Conservation (phyloP, 2,329 filamentous ascomycete genomes). For the Microdochium paspali region DNA sequence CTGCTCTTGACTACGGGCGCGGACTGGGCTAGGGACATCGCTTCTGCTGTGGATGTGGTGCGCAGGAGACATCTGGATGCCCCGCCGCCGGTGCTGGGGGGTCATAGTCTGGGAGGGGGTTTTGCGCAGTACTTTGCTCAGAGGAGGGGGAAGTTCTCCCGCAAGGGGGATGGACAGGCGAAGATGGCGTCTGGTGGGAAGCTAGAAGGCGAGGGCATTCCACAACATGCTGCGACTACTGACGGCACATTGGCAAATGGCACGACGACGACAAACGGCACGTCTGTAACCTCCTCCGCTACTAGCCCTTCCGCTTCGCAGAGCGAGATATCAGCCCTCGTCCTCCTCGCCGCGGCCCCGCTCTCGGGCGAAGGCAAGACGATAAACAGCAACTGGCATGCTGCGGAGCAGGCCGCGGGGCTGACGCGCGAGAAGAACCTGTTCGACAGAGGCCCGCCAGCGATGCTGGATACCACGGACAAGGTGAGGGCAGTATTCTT, state of each 20-base stretch:
- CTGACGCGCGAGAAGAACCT: constrained; percentile 1
- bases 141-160: neutral
- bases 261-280: neutral
- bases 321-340: constrained; percentile 2
- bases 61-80: neutral
- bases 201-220: too few species aligned
- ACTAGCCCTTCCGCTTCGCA: too few species aligned
- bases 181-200: too few species aligned
- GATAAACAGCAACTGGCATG: constrained; percentile 3
- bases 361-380: constrained; percentile 2
- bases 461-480: neutral
- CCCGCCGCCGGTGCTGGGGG: constrained; percentile 3
- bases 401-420: constrained; percentile 1
- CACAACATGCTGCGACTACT: too few species aligned
- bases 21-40: constrained; percentile 2
- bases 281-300: neutral
- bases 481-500: constrained; percentile 6
- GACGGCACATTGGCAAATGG: too few species aligned
- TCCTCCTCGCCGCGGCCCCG: constrained; percentile 5
- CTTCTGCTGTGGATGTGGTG: constrained; percentile 1
- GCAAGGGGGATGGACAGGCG: neutral
- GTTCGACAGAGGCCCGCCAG: neutral
- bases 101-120: constrained; percentile 6
- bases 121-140: constrained; percentile 2
- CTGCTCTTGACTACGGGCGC: constrained; percentile 3